Conservation (phyloP, 371 early-diverging fungal genomes). For the Mucor indicus region DNA sequence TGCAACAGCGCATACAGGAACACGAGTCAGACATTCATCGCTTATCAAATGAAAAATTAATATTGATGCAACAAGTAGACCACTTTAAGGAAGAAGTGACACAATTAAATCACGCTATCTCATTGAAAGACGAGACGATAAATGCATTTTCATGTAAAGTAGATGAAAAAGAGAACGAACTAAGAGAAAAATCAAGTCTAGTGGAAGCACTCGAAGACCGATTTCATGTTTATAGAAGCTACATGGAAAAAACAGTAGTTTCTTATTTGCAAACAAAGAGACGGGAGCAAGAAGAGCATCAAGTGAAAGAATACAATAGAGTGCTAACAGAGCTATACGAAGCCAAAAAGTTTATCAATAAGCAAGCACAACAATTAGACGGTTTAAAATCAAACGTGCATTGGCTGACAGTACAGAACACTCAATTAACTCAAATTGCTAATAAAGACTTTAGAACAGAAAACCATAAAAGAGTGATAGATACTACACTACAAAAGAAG, state of each 20-base stretch:
- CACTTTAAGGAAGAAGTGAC: neutral
- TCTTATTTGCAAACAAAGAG: slow-evolving; percentile 1
- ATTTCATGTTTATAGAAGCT: slow-evolving; percentile 19
- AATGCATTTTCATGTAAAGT: slow-evolving; percentile 3
- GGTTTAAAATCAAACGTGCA: slow-evolving; percentile 32
- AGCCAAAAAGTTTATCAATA: slow-evolving; percentile 39
- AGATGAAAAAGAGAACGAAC: neutral
- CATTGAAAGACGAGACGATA: slow-evolving; percentile 5
- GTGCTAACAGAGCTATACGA: slow-evolving; percentile 26
- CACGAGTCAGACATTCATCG: neutral
- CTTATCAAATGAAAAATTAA: neutral
- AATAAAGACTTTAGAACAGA: too few species aligned
- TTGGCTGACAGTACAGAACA: slow-evolving; percentile 33
- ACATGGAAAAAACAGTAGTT: slow-evolving; percentile 5
- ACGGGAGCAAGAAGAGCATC: neutral
- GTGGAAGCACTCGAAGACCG: slow-evolving; percentile 8
- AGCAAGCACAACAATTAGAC: slow-evolving; percentile 30
- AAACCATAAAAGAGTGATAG: too few species aligned
- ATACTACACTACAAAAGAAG: too few species aligned
- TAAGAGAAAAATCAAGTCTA: neutral
- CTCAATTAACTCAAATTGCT: slow-evolving; percentile 8
- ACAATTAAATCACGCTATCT: slow-evolving; percentile 3
- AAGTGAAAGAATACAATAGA: slow-evolving; percentile 10
- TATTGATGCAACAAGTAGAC: neutral
- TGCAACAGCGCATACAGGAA: slow-evolving; percentile 4